Evolutionary conservation across 2,329 filamentous ascomycete genomes (phyloP), one percentile per base, ranked within the genome.

Genomic region (Fusarium paranaense): DNA sequence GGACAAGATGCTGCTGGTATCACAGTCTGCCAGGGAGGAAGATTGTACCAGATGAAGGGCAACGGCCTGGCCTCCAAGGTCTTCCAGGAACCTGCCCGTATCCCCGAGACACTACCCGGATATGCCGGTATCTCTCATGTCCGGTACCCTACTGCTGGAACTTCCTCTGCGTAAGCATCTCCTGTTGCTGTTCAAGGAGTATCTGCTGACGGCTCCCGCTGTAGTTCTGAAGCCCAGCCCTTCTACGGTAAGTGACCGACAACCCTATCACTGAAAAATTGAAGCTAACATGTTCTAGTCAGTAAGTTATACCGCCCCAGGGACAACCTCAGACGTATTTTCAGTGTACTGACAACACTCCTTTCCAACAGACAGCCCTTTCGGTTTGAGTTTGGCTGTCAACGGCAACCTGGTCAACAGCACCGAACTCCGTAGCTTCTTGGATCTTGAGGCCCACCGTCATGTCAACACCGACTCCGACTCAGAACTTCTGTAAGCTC

Each of bases 401-500:
- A 98, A 97, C 79, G 95, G 95, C 71, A 97, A 98, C 83, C 87
- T 98, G 56, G 93, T 97, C 86, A 89, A 97, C 79, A 90, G 92
- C 5, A 87, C 87, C 1, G 90, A 93, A 62, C 86, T 97, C 58
- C 90, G 89, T 80, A 83, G 86, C 69, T 94, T 91, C 80, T 87
- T 97, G 59, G 94, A 97, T 79, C 85, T 91, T 72, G 93, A 94
- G 73, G 94, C 93, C 11, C 94, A 94, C 80, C 90, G 94, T 74
- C 94, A 97, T 81, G 93, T 97, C 86, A 98, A 97, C 84, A 95
- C 95, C 32, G 94, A 97, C 79, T 95, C 92, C 64, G 95, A 97
- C 50, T 70, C 79, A 79, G 97, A 97, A 86, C 64, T 66, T 10
- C 42, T 66, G 64, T 65, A 22, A 18, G 54, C 25, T n/a, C 10